Evolutionary conservation across 768 basidiomycete genomes (phyloP), one percentile per base, ranked within the genome.

Genomic region (Amyloporia xantha): DNA sequence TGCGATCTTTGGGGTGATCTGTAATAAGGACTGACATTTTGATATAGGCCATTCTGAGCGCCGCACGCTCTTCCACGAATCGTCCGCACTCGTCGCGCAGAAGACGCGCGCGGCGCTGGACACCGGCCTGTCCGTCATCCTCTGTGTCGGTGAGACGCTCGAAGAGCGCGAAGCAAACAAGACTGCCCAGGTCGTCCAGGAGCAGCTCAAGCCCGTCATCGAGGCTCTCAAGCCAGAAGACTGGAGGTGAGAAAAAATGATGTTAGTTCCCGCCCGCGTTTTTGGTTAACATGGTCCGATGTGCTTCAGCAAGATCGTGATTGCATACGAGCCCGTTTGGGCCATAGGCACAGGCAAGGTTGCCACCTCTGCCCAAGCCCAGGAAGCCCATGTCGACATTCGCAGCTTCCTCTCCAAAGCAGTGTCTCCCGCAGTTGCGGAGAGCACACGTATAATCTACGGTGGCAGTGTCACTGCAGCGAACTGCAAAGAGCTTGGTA

Each of bases 271-370:
- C 4, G 20, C 30, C 33, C 10, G n/a, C 27, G 2, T 19, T 23
- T 21, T 44, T 25, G 37, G 39, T 12, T n/a, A 17, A 5, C 15
- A 35, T 27, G 11, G 17, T 50, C 47, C 40, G 43, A 38, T 21
- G n/a, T n/a, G n/a, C n/a, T 17, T 20, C 53, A 94, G 92, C 61
- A 81, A 88, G 54, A 75, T 98, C 61, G 95, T 99, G 50, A 77
- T 99, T 59, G 96, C 96, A 17, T 99, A 94, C 67, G 91, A 95
- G 67, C 91, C 93, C 37, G 91, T 98, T 15, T 98, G 96, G 95
- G 95, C 96, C 27, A 98, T 98, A 66, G 96, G 96, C 39, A 97
- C 95, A 11, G 95, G 95, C 54, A 95, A 88, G 66, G 94, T 96
- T 45, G 95, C 95, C 39, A 90, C 90, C 26, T 73, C 88, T 0